These are phyloP conservation scores for Plasmodium falciparum DNA, from an alignment of 169 alveolate species.

Conservation along the genomic window DNA sequence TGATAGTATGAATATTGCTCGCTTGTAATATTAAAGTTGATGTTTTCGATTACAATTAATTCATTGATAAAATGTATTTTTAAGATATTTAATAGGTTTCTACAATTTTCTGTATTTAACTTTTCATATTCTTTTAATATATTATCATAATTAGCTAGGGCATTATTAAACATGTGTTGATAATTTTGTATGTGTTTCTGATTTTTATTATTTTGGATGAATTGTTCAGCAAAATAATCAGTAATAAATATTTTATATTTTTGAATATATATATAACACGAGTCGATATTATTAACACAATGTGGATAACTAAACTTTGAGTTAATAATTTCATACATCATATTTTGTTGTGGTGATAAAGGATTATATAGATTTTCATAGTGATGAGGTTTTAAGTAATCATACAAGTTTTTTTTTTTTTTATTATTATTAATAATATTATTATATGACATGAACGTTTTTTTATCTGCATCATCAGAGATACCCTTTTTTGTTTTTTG, in stretches of 20 bases:
- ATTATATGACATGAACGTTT: not conserved
- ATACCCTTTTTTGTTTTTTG: not conserved
- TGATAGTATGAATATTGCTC: slow-evolving; percentile 70
- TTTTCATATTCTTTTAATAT: slow-evolving; percentile 61
- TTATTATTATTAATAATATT: not conserved
- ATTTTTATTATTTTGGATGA: slow-evolving; percentile 29
- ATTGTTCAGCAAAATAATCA: slow-evolving; percentile 39
- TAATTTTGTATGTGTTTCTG: slow-evolving; percentile 41
- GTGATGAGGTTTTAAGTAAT: slow-evolving; percentile 20
- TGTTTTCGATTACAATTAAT: slow-evolving; percentile 46
- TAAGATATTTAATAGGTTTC: slow-evolving; percentile 38
- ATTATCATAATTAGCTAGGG: slow-evolving; percentile 57
- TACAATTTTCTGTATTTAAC: slow-evolving; percentile 55
- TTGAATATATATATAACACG: slow-evolving; percentile 66
- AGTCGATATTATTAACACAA: slow-evolving; percentile 63
- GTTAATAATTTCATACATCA: slow-evolving; percentile 32
- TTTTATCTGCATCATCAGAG: not conserved
- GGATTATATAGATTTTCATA: slow-evolving; percentile 48
- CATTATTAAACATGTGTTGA: slow-evolving; percentile 54
- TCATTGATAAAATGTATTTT: slow-evolving; percentile 62
- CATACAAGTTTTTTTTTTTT: slow-evolving; percentile 17
- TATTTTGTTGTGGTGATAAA: slow-evolving; percentile 8
- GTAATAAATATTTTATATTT: slow-evolving; percentile 36
- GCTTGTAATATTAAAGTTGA: slow-evolving; percentile 55
- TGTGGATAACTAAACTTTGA: slow-evolving; percentile 71